Evolutionary conservation across 306 rosid genomes (phyloP).

Genomic region (Pterocarpus santalinus): DNA sequence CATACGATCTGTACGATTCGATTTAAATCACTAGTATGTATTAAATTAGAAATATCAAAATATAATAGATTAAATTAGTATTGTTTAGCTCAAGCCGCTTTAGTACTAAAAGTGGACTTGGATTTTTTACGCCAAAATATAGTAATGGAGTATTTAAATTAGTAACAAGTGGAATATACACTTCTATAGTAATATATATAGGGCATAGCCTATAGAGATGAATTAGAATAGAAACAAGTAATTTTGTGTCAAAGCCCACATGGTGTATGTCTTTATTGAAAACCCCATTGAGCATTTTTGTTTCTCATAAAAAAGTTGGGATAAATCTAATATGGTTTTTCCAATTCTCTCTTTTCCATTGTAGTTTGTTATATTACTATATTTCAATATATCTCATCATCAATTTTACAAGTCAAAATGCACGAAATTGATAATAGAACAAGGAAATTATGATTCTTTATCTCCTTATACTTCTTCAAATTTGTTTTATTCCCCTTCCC

Average conservation of each 20-base stretch:
- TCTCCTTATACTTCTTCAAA: background rate
- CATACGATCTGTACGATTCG: background rate
- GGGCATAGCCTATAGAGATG: constrained; percentile 16
- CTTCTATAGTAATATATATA: constrained; percentile 12
- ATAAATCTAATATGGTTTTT: background rate
- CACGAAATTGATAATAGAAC: constrained; percentile 15
- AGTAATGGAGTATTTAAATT: constrained; percentile 38
- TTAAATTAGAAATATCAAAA: constrained; percentile 19
- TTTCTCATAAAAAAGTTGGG: background rate
- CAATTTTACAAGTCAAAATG: constrained; percentile 10
- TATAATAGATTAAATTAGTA: constrained; percentile 10
- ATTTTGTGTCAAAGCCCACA: constrained; percentile 11
- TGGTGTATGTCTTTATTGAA: constrained; percentile 20
- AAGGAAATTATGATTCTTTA: background rate
- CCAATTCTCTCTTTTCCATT: background rate
- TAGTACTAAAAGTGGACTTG: constrained; percentile 31
- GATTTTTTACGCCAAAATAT: constrained; percentile 3
- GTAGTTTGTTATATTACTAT: constrained; percentile 1
- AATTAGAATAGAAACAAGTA: constrained; percentile 14
- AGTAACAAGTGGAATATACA: constrained; percentile 32
- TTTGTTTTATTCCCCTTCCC: background rate
- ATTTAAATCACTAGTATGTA: constrained; percentile 12
- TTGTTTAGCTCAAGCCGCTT: constrained; percentile 20
- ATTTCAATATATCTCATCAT: background rate
- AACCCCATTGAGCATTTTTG: background rate